These are phyloP conservation scores for Bidens hawaiensis DNA, from an alignment of 140 eudicot species.

Conservation along the genomic window DNA sequence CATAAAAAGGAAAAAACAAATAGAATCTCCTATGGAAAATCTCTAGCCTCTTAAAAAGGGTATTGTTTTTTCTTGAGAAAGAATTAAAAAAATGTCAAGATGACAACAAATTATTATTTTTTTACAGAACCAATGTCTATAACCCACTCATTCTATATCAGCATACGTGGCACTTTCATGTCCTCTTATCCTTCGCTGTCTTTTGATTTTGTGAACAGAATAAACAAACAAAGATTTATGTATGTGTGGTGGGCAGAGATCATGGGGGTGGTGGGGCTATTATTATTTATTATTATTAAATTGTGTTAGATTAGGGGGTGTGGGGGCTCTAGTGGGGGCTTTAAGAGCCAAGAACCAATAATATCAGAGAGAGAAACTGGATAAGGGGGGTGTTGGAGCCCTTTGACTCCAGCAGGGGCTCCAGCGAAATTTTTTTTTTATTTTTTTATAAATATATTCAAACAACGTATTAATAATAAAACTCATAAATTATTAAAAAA, in stretches of 20 bases:
- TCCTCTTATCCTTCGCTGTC: constrained; percentile 12
- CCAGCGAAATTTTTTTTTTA: too few relatives aligned
- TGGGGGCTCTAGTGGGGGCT: too few relatives aligned
- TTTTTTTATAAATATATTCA: too few relatives aligned
- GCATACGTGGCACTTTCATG: constrained; percentile 28
- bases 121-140: constrained; percentile 25
- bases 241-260: constrained; percentile 25
- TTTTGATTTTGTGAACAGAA: background rate
- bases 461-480: too few relatives aligned
- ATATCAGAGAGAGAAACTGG: too few relatives aligned
- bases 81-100: constrained; percentile 9
- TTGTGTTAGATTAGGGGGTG: too few relatives aligned
- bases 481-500: too few relatives aligned
- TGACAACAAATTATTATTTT: constrained; percentile 15
- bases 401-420: too few relatives aligned
- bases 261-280: constrained; percentile 7
- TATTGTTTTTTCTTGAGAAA: constrained; percentile 1
- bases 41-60: constrained; percentile 19
- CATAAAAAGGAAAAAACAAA: constrained; percentile 10
- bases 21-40: constrained; percentile 13
- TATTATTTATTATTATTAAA: background rate
- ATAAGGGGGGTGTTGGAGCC: too few relatives aligned
- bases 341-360: too few relatives aligned
- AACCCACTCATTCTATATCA: constrained; percentile 35
- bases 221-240: constrained; percentile 19